Evolutionary conservation across 192 early-diverging fungal genomes (phyloP).

Genomic region (Umbelopsis ramanniana): DNA sequence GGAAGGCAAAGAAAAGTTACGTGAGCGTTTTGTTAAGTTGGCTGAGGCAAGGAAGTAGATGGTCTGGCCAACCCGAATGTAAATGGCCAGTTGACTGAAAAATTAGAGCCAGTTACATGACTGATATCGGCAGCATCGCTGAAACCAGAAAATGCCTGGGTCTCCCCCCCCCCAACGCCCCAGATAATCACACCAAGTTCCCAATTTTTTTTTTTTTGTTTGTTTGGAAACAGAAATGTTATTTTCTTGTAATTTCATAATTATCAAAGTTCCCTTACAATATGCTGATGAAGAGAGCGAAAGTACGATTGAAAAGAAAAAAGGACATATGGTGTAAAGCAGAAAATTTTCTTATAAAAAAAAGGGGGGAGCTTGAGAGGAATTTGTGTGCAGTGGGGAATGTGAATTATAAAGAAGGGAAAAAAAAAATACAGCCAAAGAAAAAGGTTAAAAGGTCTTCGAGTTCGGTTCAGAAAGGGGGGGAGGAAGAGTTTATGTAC

Average conservation of each 20-base stretch:
- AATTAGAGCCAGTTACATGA: no score
- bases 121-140: no score
- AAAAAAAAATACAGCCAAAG: constrained; percentile 16
- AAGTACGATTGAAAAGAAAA: background rate
- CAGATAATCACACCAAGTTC: background rate
- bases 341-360: background rate
- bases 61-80: no score
- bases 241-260: background rate
- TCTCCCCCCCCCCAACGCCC: no score
- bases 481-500: background rate
- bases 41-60: no score
- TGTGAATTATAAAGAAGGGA: background rate
- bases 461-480: background rate
- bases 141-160: no score
- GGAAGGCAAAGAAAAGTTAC: no score
- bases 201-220: no score
- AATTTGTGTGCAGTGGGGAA: background rate
- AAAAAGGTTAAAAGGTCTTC: background rate
- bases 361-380: background rate
- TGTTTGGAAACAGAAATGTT: background rate
- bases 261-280: background rate
- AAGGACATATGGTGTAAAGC: background rate
- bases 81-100: no score
- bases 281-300: background rate
- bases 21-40: no score